Evolutionary conservation across 345 rosid species (phyloP).

Genomic region (Orychophragmus violaceus): DNA sequence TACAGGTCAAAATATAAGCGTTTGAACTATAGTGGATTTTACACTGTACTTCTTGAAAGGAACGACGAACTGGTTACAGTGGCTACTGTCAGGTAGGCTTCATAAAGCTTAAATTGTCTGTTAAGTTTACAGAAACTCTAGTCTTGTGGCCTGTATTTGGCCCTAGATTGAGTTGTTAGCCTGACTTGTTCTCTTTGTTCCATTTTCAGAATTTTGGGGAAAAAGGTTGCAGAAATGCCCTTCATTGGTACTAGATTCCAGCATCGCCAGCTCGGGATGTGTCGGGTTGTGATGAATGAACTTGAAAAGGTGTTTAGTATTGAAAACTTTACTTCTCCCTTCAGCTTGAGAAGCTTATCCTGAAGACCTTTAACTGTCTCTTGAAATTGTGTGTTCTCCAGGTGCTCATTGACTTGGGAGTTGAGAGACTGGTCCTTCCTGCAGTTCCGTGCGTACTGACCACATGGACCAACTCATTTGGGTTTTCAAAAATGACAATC

Average conservation of each 20-base stretch:
- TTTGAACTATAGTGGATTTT: constrained; percentile 70
- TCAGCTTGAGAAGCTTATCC: not conserved
- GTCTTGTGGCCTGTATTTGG: not conserved
- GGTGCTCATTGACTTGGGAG: constrained; percentile 59
- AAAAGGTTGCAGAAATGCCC: constrained; percentile 59
- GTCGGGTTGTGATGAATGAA: constrained; percentile 46
- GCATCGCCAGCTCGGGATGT: constrained; percentile 52
- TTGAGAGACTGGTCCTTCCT: constrained; percentile 64
- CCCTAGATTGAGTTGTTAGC: constrained; percentile 1
- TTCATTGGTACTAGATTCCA: constrained; percentile 54
- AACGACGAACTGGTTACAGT: constrained; percentile 59
- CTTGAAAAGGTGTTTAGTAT: constrained; percentile 47
- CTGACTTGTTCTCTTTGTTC: constrained; percentile 14
- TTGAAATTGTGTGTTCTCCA: constrained; percentile 29
- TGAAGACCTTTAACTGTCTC: not conserved
- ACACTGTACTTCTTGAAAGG: constrained; percentile 64
- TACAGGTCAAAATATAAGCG: constrained; percentile 61
- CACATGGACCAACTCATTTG: constrained; percentile 74
- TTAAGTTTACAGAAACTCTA: not conserved
- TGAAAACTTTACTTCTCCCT: constrained; percentile 3
- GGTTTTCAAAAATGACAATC: constrained; percentile 53
- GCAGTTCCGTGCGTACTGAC: constrained; percentile 58
- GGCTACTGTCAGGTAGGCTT: constrained; percentile 59
- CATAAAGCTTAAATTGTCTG: constrained; percentile 4
- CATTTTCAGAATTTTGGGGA: constrained; percentile 49